Conservation (phyloP, 176 grass and related monocot genomes). For the Carex scoparia region DNA sequence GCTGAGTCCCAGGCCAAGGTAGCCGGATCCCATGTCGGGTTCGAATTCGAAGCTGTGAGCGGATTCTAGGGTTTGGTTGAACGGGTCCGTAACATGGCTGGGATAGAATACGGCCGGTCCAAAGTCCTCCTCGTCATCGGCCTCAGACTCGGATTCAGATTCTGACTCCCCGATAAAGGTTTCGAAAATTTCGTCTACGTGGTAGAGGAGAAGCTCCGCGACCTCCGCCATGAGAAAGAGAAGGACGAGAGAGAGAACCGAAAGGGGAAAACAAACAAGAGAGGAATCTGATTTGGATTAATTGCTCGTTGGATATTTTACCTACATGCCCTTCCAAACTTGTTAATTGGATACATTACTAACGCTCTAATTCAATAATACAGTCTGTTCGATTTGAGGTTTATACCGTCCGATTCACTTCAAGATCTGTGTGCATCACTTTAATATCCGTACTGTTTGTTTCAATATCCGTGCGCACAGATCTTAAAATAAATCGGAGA, state of each 20-base stretch:
- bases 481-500: too few relatives aligned
- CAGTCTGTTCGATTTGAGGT: too few relatives aligned
- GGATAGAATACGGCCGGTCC: slow-evolving; percentile 15
- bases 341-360: background rate
- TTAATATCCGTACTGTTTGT: too few relatives aligned
- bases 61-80: slow-evolving; percentile 27
- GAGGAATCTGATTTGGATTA: background rate
- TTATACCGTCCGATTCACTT: too few relatives aligned
- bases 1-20: slow-evolving; percentile 23
- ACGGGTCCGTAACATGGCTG: slow-evolving; percentile 28
- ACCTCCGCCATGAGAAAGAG: slow-evolving; percentile 39
- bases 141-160: slow-evolving; percentile 39
- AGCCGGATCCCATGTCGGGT: background rate
- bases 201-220: slow-evolving; percentile 57
- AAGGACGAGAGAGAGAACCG: background rate
- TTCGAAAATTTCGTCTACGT: slow-evolving; percentile 31
- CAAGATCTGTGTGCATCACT: too few relatives aligned
- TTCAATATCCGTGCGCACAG: too few relatives aligned
- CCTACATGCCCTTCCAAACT: background rate
- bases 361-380: background rate
- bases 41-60: slow-evolving; percentile 35
- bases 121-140: slow-evolving; percentile 24
- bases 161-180: slow-evolving; percentile 29
- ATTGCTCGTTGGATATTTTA: slow-evolving; percentile 1
- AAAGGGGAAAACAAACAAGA: background rate